A percentile compares a stretch with the other conserved stretches of the same genome.
phyloP scores from a whole-genome alignment of 805 yeast genomes.

The Blastobotrys muscicola region DNA sequence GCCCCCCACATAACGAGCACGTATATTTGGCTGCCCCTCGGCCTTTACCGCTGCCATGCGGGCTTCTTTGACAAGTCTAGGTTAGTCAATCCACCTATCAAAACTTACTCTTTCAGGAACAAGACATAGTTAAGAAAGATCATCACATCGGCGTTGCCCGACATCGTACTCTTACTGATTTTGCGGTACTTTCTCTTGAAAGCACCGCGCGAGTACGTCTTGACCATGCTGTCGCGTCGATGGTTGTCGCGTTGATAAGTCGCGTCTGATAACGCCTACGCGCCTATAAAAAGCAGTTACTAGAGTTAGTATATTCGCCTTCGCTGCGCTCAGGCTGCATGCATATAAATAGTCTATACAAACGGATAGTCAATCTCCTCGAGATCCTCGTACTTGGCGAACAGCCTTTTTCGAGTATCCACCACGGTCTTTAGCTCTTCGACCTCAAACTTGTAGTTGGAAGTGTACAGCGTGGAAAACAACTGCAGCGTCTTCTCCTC shows the following conservation, averaged over 20 bases:
- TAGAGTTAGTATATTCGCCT: no score
- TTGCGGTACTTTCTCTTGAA: no score
- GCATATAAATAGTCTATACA: background rate
- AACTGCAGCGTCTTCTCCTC: constrained; percentile 26
- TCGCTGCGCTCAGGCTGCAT: no score
- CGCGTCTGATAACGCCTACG: no score
- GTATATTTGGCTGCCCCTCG: background rate
- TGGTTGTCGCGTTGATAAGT: no score
- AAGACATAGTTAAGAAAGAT: constrained; percentile 16
- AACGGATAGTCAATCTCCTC: constrained; percentile 8
- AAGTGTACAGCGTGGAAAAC: constrained; percentile 7
- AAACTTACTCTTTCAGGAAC: constrained; percentile 15
- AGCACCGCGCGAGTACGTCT: no score
- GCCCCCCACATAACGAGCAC: background rate
- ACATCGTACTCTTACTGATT: no score
- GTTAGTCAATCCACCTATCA: background rate
- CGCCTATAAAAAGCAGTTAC: no score
- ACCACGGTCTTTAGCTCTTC: constrained; percentile 7
- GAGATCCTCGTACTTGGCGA: constrained; percentile 5
- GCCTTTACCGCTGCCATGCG: constrained; percentile 4
- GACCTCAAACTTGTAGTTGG: constrained; percentile 12
- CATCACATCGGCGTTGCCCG: constrained; percentile 12
- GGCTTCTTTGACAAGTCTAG: constrained; percentile 7
- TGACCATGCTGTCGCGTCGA: no score
- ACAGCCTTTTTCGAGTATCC: constrained; percentile 4